Conservation (phyloP, 2,329 filamentous ascomycete genomes). For the Celoporthe dispersa region DNA sequence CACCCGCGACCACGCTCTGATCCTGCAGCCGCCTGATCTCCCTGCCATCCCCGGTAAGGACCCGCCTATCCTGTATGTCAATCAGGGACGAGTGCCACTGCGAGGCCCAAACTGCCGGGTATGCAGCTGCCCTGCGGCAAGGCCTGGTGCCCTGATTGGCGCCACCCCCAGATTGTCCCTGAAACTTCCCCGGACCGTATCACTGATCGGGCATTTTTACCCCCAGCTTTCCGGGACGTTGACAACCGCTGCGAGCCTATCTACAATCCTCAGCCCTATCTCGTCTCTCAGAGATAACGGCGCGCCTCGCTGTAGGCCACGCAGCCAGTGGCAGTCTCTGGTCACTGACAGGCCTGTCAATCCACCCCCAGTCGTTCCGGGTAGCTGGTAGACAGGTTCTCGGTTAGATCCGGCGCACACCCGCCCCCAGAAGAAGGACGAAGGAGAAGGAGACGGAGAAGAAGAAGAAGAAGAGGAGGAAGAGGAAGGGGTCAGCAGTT, state of each 20-base stretch:
- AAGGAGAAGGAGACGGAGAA: not conserved
- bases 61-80: slow-evolving; percentile 30
- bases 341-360: slow-evolving; percentile 22
- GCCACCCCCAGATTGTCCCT: slow-evolving; percentile 35
- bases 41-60: slow-evolving; percentile 29
- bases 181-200: slow-evolving; percentile 35
- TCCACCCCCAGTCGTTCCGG: slow-evolving; percentile 17
- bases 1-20: slow-evolving; percentile 37
- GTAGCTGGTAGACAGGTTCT: slow-evolving; percentile 20
- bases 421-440: not conserved
- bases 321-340: slow-evolving; percentile 15
- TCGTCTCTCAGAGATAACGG: slow-evolving; percentile 27
- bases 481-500: slow-evolving; percentile 12
- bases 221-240: slow-evolving; percentile 23
- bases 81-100: slow-evolving; percentile 30
- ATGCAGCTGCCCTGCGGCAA: slow-evolving; percentile 41
- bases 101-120: slow-evolving; percentile 44
- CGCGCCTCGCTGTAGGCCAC: slow-evolving; percentile 17
- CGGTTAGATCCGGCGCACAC: slow-evolving; percentile 24
- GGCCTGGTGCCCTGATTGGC: slow-evolving; percentile 49
- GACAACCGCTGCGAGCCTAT: slow-evolving; percentile 20
- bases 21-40: slow-evolving; percentile 30
- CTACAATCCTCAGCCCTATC: slow-evolving; percentile 29
- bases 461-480: not conserved
- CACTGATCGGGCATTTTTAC: slow-evolving; percentile 36